A percentile compares a stretch with the other conserved stretches of the same genome.
Evolutionary conservation across 106 monocot genomes (phyloP).

Genomic region (Dendrobium nobile): DNA sequence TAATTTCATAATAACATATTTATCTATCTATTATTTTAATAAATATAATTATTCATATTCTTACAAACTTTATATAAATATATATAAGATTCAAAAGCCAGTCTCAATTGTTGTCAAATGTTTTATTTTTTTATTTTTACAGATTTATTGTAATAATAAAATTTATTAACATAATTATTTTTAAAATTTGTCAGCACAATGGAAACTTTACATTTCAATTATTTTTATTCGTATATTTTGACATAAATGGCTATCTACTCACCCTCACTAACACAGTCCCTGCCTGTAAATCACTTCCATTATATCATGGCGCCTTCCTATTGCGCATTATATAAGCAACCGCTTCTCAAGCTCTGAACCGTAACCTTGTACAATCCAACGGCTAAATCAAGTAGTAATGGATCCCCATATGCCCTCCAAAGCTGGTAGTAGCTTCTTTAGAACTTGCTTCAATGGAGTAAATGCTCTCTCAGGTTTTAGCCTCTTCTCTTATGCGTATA

Average conservation of each 20-base stretch:
- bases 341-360: not conserved
- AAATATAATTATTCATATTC: no score
- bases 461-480: conserved; percentile 76
- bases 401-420: conserved; percentile 24
- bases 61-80: no score
- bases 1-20: no score
- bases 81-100: no score
- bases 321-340: not conserved
- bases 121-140: no score
- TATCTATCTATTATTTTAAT: no score
- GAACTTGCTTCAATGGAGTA: conserved; percentile 77
- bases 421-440: conserved; percentile 50
- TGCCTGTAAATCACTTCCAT: not conserved
- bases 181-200: no score
- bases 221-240: no score
- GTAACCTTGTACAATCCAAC: not conserved
- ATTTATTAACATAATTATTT: no score
- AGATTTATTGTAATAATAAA: no score
- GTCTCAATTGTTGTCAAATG: no score
- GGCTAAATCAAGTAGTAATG: conserved; percentile 5
- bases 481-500: not conserved
- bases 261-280: not conserved
- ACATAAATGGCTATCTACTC: conserved; percentile 5
- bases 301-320: not conserved
- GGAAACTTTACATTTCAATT: no score